phyloP scores from a whole-genome alignment of 2,329 filamentous ascomycete genomes.

The Ceratocystis ficicola region DNA sequence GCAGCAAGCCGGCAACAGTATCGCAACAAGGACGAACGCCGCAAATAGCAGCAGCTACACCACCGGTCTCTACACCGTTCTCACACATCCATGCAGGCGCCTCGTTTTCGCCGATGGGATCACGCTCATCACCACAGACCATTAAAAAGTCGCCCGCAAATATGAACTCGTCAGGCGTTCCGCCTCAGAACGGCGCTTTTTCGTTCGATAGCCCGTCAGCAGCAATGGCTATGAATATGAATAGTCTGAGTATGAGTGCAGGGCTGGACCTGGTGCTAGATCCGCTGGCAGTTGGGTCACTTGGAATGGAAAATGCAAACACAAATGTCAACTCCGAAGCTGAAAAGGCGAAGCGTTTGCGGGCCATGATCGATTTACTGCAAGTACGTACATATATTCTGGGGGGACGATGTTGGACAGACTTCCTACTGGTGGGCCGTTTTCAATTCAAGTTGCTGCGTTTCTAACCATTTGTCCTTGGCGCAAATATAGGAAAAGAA shows the following conservation, averaged over 20 bases:
- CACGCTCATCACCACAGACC: constrained; percentile 50
- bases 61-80: constrained; percentile 53
- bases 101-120: constrained; percentile 48
- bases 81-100: constrained; percentile 42
- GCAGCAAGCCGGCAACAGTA: constrained; percentile 32
- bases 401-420: background rate
- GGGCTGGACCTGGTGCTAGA: constrained; percentile 33
- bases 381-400: constrained; percentile 31
- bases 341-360: constrained; percentile 43
- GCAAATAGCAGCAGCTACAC: constrained; percentile 45
- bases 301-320: constrained; percentile 29
- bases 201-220: constrained; percentile 53
- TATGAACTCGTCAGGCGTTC: constrained; percentile 34
- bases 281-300: constrained; percentile 38
- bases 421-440: background rate
- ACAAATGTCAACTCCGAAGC: constrained; percentile 34
- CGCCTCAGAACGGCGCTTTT: constrained; percentile 30
- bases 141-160: constrained; percentile 52
- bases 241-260: constrained; percentile 45
- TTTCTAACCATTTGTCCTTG: constrained; percentile 20
- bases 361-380: constrained; percentile 39
- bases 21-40: constrained; percentile 36
- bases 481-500: constrained; percentile 33
- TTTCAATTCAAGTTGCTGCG: background rate
- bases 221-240: constrained; percentile 46